Base-by-base conservation (phyloP, 2,329 filamentous ascomycete species). In the Thermomyces lanuginosus region DNA sequence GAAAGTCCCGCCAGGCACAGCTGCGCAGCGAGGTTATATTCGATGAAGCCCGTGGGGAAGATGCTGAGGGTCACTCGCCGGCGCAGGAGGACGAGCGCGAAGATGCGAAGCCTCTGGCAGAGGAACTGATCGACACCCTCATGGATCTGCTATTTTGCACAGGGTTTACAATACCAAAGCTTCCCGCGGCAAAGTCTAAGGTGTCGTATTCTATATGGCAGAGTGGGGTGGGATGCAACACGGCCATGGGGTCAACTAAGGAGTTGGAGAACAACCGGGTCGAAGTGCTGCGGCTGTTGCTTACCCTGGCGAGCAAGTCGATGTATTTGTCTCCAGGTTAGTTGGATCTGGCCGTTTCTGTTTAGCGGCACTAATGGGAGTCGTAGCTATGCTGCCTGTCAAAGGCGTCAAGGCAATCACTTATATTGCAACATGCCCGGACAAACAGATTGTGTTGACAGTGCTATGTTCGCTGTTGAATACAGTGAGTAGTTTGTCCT, bases 141-240 rank as follows among this genome's bases (percentile, higher is more conserved):
- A 58, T 89, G 32, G 84, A 93, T 45, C 59, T 95, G 28, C 65
- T 95, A 21, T 98, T 98, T 66, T 92, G 81, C 49, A 75, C 78
- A 6, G 80, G 83, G 29, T 77, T 98, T 43, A 92, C 86, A 0
- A 66, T 93, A 9, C 80, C 86, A 6, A 69, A 64, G 31, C 68
- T 78, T 21, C 64, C 72, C 8, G 65, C 72, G 30, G 70, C 71
- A 28, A 82, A 77, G 45, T 67, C 69, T 36, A 91, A 89, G 49
- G 78, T 93, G 30, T 78, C 76, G 5, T 92, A 89, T 54, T 77
- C 82, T 28, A 95, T 98, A 48, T 98, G 89, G 89, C 83, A 93
- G 57, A 95, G 81, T 46, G 89, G 89, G 24, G 86, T 98, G 16
- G 89, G 89, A 8, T 95, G 86, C 60, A 92, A 92, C 51, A 80